phyloP scores from a whole-genome alignment of 1,284 basidiomycete genomes.

The Gymnopus androsaceus region DNA sequence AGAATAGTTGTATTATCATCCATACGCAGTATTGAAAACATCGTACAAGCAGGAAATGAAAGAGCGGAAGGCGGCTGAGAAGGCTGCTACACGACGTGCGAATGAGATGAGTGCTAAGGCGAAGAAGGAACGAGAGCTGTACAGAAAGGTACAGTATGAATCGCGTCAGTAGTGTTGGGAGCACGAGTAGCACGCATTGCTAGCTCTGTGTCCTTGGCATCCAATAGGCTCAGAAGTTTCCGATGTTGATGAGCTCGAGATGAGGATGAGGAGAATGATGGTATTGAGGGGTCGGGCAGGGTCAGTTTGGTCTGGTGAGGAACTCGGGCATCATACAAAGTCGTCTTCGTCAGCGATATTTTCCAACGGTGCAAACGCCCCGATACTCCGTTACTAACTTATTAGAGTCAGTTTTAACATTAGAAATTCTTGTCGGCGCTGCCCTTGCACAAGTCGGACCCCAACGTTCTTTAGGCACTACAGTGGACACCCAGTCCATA shows the following conservation, averaged over 20 bases:
- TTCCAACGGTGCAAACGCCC: no score
- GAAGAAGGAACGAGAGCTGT: neutral
- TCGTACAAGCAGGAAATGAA: neutral
- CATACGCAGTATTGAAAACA: neutral
- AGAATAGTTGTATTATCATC: no score
- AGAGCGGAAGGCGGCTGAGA: neutral
- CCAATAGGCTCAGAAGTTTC: neutral
- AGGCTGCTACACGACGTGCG: neutral
- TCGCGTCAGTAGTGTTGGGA: neutral
- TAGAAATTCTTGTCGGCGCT: no score
- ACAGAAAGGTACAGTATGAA: neutral
- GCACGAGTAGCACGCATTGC: neutral
- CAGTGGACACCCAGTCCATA: no score
- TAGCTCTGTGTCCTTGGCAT: neutral
- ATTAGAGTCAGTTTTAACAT: no score
- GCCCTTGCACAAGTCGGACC: no score
- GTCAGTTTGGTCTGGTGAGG: conserved; percentile 2
- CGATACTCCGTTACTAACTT: no score
- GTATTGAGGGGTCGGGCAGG: conserved; percentile 2
- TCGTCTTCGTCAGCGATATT: no score
- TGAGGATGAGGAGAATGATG: neutral
- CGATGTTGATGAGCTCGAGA: neutral
- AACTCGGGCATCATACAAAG: no score
- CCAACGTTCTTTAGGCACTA: no score
- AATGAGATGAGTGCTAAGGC: neutral